Conservation (phyloP, 2,329 filamentous ascomycete genomes). For the Diaporthe eres region DNA sequence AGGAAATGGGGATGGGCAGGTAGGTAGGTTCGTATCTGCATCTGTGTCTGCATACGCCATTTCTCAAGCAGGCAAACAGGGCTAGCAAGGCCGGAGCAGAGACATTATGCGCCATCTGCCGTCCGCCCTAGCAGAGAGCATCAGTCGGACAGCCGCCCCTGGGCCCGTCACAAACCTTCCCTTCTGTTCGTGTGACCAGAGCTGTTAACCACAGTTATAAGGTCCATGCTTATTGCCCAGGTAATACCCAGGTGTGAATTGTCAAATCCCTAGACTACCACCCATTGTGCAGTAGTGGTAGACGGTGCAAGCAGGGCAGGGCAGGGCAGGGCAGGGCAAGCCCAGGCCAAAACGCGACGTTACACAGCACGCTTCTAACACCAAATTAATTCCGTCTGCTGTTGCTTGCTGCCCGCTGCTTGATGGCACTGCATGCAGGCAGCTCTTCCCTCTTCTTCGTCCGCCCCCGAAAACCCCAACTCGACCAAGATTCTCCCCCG, state of each 20-base stretch:
- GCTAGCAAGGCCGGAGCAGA: not conserved
- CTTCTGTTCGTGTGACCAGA: not conserved
- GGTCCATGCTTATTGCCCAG: not conserved
- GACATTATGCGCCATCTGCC: not conserved
- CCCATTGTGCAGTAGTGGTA: not conserved
- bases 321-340: not conserved
- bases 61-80: not conserved
- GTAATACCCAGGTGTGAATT: not conserved
- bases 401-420: not conserved
- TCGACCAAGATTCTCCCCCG: constrained; percentile 19
- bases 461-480: constrained; percentile 24
- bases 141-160: not conserved
- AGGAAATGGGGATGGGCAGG: not conserved
- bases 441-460: not conserved
- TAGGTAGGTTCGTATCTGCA: too few species aligned
- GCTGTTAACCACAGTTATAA: not conserved
- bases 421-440: not conserved
- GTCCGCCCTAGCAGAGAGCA: not conserved
- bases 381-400: constrained; percentile 1
- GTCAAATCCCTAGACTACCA: not conserved
- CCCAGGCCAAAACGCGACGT: constrained; percentile 1
- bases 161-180: constrained; percentile 1
- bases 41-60: not conserved
- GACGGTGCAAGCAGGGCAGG: not conserved
- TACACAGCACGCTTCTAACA: not conserved